phyloP scores from a whole-genome alignment of 2,329 filamentous ascomycete genomes.

The Colletotrichum sp. region DNA sequence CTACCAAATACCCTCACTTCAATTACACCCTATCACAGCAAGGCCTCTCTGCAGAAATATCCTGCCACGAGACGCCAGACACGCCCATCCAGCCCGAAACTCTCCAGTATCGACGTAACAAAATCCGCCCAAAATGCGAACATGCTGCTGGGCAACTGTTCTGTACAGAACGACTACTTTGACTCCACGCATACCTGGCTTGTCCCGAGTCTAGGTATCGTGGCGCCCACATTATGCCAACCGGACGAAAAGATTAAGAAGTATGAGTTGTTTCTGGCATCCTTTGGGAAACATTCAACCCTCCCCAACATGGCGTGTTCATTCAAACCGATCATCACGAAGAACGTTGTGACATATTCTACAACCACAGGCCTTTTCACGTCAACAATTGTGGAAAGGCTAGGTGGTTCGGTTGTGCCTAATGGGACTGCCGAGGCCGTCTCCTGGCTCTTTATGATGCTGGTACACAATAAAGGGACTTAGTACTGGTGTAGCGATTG shows the following conservation, averaged over 20 bases:
- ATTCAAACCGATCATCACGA: background rate
- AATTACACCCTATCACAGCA: background rate
- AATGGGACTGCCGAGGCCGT: background rate
- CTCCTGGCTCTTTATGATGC: background rate
- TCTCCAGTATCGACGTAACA: background rate
- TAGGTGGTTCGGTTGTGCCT: background rate
- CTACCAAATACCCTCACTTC: background rate
- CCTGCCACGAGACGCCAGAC: background rate
- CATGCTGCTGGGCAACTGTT: background rate
- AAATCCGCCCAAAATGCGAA: background rate
- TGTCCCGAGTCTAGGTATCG: background rate
- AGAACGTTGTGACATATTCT: background rate
- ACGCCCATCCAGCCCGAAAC: background rate
- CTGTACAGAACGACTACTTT: background rate
- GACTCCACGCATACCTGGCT: background rate
- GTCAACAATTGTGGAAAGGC: background rate
- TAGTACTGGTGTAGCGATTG: background rate
- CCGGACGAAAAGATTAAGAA: background rate
- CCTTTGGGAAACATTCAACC: background rate
- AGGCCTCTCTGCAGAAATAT: background rate
- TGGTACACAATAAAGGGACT: background rate
- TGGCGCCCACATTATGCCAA: background rate
- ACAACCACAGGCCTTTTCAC: background rate
- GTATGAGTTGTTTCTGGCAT: background rate
- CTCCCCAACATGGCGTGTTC: background rate